phyloP scores from a whole-genome alignment of 805 yeast species.

The Yamadazyma kitorensis region DNA sequence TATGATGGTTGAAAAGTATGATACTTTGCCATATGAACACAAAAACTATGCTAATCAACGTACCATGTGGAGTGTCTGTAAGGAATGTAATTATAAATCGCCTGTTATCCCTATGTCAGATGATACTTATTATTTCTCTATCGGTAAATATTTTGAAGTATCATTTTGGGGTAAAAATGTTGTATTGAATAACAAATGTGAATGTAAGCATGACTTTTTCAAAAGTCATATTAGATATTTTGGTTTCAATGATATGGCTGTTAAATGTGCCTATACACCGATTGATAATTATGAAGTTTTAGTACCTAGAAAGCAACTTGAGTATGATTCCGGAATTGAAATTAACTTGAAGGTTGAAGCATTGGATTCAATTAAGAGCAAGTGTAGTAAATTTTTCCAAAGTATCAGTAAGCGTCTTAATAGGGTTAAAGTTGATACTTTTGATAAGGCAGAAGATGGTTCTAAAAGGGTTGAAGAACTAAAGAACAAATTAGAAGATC shows the following conservation, averaged over 20 bases:
- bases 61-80: conserved; percentile 90
- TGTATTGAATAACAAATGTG: conserved; percentile 16
- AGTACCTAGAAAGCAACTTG: conserved; percentile 68
- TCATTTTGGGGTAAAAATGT: conserved; percentile 62
- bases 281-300: conserved; percentile 77
- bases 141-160: conserved; percentile 89
- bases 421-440: conserved; percentile 73
- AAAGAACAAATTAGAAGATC: conserved; percentile 49
- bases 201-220: conserved; percentile 78
- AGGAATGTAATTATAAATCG: conserved; percentile 67
- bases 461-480: conserved; percentile 55
- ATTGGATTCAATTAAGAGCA: conserved; percentile 49
- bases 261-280: conserved; percentile 71
- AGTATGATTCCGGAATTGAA: conserved; percentile 71
- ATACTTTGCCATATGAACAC: conserved; percentile 20
- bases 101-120: conserved; percentile 83
- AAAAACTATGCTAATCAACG: conserved; percentile 42
- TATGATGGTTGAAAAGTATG: conserved; percentile 60
- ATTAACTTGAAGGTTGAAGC: conserved; percentile 66
- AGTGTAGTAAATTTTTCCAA: conserved; percentile 61
- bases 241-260: conserved; percentile 73
- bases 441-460: conserved; percentile 72
- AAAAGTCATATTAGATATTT: conserved; percentile 82
- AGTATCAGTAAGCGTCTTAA: conserved; percentile 68
- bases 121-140: conserved; percentile 83